Percentiles rank a stretch among this genome's conserved stretches.
Evolutionary conservation across 257 asterid species (phyloP).

Genomic region (Nicotiana noctiflora): DNA sequence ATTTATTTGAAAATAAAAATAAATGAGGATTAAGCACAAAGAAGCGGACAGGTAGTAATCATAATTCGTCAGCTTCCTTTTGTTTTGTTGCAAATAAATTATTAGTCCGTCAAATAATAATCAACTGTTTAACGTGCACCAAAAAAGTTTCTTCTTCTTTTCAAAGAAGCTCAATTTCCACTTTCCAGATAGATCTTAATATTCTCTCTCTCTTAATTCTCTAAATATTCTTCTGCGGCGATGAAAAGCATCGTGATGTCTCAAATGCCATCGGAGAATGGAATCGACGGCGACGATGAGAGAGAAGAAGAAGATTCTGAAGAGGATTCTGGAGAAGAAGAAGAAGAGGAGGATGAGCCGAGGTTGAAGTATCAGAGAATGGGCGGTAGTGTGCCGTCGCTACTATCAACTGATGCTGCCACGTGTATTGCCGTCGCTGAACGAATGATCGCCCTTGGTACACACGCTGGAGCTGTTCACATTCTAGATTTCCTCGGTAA

Average conservation of each 20-base stretch:
- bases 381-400: slow-evolving; percentile 93
- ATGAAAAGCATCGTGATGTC: slow-evolving; percentile 39
- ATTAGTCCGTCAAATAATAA: not conserved
- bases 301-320: slow-evolving; percentile 46
- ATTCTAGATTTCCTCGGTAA: slow-evolving; percentile 97
- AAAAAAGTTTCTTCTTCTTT: not conserved
- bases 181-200: not conserved
- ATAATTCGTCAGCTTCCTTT: slow-evolving; percentile 5
- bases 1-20: not conserved
- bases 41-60: slow-evolving; percentile 1
- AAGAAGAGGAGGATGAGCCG: slow-evolving; percentile 68
- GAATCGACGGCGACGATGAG: slow-evolving; percentile 94
- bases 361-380: slow-evolving; percentile 95
- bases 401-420: slow-evolving; percentile 80
- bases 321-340: slow-evolving; percentile 47
- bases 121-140: not conserved
- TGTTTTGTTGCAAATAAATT: not conserved
- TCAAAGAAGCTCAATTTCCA: not conserved
- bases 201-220: not conserved
- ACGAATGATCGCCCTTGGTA: slow-evolving; percentile 97
- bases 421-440: slow-evolving; percentile 85
- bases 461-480: slow-evolving; percentile 75
- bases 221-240: not conserved
- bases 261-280: slow-evolving; percentile 68
- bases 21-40: not conserved